Percentiles rank a stretch among this genome's conserved stretches.
Evolutionary conservation across 2,329 filamentous ascomycete species (phyloP).

Genomic region (Byssothecium circinans): DNA sequence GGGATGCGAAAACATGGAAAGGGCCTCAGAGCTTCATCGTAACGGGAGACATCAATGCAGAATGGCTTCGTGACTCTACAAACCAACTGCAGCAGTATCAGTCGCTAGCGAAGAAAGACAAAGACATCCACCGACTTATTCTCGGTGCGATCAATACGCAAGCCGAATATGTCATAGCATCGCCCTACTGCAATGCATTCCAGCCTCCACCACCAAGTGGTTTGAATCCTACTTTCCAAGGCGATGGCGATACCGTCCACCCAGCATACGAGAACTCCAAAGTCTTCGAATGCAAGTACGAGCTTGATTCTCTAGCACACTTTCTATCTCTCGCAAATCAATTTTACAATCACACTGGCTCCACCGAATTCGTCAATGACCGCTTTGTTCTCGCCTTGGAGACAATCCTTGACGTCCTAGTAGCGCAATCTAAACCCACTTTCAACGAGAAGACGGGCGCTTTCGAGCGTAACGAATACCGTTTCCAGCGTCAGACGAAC

Average conservation of each 20-base stretch:
- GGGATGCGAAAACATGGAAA: slow-evolving; percentile 65
- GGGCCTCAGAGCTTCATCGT: slow-evolving; percentile 91
- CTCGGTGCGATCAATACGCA: slow-evolving; percentile 96
- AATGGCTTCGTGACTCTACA: slow-evolving; percentile 89
- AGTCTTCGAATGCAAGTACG: slow-evolving; percentile 99
- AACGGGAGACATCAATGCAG: slow-evolving; percentile 88
- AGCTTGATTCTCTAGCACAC: slow-evolving; percentile 91
- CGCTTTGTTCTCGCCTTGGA: slow-evolving; percentile 80
- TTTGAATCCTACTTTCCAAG: slow-evolving; percentile 71
- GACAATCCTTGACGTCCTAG: slow-evolving; percentile 71
- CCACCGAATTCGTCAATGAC: slow-evolving; percentile 73
- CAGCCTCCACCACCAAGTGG: slow-evolving; percentile 87
- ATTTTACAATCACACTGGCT: slow-evolving; percentile 78
- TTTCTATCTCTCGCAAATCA: slow-evolving; percentile 86
- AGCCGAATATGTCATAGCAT: slow-evolving; percentile 89
- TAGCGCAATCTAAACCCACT: slow-evolving; percentile 77
- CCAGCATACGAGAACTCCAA: slow-evolving; percentile 79
- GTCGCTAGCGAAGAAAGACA: slow-evolving; percentile 77
- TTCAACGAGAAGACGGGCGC: slow-evolving; percentile 69
- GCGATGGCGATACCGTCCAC: slow-evolving; percentile 81
- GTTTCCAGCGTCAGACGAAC: slow-evolving; percentile 79
- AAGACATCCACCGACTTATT: slow-evolving; percentile 75
- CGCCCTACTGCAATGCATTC: slow-evolving; percentile 97
- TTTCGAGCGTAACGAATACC: slow-evolving; percentile 76
- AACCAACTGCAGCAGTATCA: slow-evolving; percentile 95